A percentile compares a stretch with the other conserved stretches of the same genome.
Evolutionary conservation across 2,329 filamentous ascomycete species (phyloP).

Genomic region (Talaromyces pinophilus): DNA sequence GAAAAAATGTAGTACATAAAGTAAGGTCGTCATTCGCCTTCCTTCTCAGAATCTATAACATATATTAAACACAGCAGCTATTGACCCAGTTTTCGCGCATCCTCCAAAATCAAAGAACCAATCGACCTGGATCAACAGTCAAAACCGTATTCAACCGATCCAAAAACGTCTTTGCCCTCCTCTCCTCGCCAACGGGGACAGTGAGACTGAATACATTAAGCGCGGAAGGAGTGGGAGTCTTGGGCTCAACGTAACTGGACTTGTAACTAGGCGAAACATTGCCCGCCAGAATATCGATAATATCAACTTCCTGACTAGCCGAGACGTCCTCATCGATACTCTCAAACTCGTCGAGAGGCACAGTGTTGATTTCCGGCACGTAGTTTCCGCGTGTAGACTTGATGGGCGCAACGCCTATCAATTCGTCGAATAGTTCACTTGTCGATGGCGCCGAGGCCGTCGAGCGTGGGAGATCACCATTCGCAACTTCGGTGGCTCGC

Average conservation of each 20-base stretch:
- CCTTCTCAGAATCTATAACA: background rate
- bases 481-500: slow-evolving; percentile 81
- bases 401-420: slow-evolving; percentile 64
- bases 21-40: background rate
- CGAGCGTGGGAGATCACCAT: slow-evolving; percentile 75
- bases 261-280: slow-evolving; percentile 31
- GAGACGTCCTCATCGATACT: background rate
- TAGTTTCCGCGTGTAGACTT: slow-evolving; percentile 61
- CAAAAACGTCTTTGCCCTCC: slow-evolving; percentile 77
- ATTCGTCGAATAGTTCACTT: slow-evolving; percentile 84
- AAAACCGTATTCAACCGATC: slow-evolving; percentile 82
- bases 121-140: slow-evolving; percentile 73
- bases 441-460: slow-evolving; percentile 66
- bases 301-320: slow-evolving; percentile 67
- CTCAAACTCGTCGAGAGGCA: slow-evolving; percentile 45
- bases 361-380: slow-evolving; percentile 67
- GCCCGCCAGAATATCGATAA: slow-evolving; percentile 77
- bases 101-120: slow-evolving; percentile 56
- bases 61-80: background rate
- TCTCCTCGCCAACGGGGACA: slow-evolving; percentile 77
- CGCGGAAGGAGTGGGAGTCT: slow-evolving; percentile 37
- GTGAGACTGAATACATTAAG: slow-evolving; percentile 79
- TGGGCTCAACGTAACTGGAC: slow-evolving; percentile 25
- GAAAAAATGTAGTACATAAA: background rate
- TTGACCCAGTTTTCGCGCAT: background rate